Percentiles rank a stretch among this genome's conserved stretches.
phyloP scores from a whole-genome alignment of 495 filamentous ascomycete species.

The Chaetomium cochliodes region DNA sequence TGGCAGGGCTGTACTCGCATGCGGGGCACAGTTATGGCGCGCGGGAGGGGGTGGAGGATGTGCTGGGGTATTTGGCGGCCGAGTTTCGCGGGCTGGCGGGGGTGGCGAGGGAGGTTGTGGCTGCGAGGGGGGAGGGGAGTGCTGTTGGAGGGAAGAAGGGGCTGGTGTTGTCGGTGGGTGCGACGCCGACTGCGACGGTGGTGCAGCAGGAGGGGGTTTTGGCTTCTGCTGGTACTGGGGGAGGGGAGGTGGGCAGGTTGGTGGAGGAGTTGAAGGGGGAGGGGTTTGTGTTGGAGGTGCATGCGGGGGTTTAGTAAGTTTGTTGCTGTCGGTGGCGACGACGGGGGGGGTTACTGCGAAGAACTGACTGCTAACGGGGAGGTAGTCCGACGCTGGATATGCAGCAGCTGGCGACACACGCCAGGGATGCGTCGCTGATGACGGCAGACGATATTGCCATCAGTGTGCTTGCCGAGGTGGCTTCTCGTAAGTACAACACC shows the following conservation, averaged over 20 bases:
- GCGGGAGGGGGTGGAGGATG: slow-evolving; percentile 45
- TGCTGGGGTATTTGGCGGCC: slow-evolving; percentile 50
- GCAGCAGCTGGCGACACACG: slow-evolving; percentile 77
- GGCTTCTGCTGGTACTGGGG: neutral
- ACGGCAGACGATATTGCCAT: slow-evolving; percentile 61
- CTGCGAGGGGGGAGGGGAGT: slow-evolving; percentile 11
- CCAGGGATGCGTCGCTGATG: slow-evolving; percentile 41
- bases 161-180: slow-evolving; percentile 71
- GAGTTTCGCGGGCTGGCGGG: slow-evolving; percentile 62
- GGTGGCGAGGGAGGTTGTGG: slow-evolving; percentile 43
- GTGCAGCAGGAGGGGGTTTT: slow-evolving; percentile 41
- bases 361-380: slow-evolving; percentile 33
- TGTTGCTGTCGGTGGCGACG: neutral
- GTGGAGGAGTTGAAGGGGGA: slow-evolving; percentile 20
- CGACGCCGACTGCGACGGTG: slow-evolving; percentile 73
- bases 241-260: slow-evolving; percentile 17
- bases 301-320: slow-evolving; percentile 41
- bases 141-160: slow-evolving; percentile 8
- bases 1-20: slow-evolving; percentile 77
- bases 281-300: slow-evolving; percentile 34
- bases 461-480: slow-evolving; percentile 68
- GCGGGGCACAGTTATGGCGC: slow-evolving; percentile 67
- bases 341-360: too few relatives aligned
- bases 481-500: slow-evolving; percentile 24
- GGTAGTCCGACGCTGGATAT: slow-evolving; percentile 70